Percentiles rank a stretch among this genome's conserved stretches.
These are phyloP conservation scores for Tympanopsis confertula DNA, from an alignment of 2,329 filamentous ascomycete species.

Conservation along the genomic window DNA sequence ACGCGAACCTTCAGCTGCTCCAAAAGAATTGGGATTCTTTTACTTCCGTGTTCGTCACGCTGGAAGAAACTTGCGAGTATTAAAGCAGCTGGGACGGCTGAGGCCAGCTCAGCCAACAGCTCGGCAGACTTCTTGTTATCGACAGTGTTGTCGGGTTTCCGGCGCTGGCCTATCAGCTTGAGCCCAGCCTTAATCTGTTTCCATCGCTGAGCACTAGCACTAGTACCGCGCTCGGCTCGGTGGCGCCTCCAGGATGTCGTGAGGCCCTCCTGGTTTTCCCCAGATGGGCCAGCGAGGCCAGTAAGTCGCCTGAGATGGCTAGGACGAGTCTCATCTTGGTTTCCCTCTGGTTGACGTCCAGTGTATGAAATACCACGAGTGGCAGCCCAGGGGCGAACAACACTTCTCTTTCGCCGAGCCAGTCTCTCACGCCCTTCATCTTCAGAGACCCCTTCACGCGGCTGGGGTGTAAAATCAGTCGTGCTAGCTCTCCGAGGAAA, in stretches of 20 bases:
- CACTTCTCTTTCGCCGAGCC: slow-evolving; percentile 25
- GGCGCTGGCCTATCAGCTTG: slow-evolving; percentile 44
- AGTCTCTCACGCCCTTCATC: slow-evolving; percentile 33
- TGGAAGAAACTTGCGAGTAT: slow-evolving; percentile 59
- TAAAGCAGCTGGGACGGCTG: slow-evolving; percentile 51
- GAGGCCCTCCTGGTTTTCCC: slow-evolving; percentile 22
- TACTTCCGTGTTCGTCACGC: slow-evolving; percentile 51
- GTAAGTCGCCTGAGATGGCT: slow-evolving; percentile 27
- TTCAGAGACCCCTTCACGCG: slow-evolving; percentile 33
- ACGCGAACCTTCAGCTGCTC: slow-evolving; percentile 56
- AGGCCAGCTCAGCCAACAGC: slow-evolving; percentile 51
- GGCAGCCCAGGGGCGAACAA: slow-evolving; percentile 24
- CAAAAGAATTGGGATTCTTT: slow-evolving; percentile 49
- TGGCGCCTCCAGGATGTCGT: slow-evolving; percentile 10
- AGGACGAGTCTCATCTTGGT: slow-evolving; percentile 24
- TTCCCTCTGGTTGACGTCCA: slow-evolving; percentile 17
- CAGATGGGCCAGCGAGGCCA: slow-evolving; percentile 17
- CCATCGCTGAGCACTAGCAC: slow-evolving; percentile 41
- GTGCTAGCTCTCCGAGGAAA: slow-evolving; percentile 27
- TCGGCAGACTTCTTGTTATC: slow-evolving; percentile 57
- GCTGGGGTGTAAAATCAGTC: slow-evolving; percentile 21
- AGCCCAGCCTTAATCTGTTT: slow-evolving; percentile 50
- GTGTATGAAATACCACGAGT: slow-evolving; percentile 22
- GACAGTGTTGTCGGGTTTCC: slow-evolving; percentile 44
- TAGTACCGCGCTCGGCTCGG: background rate